Evolutionary conservation across 31 red algal genomes (phyloP), one percentile per base, ranked within the genome.

Genomic region (Porphyra umbilicalis): DNA sequence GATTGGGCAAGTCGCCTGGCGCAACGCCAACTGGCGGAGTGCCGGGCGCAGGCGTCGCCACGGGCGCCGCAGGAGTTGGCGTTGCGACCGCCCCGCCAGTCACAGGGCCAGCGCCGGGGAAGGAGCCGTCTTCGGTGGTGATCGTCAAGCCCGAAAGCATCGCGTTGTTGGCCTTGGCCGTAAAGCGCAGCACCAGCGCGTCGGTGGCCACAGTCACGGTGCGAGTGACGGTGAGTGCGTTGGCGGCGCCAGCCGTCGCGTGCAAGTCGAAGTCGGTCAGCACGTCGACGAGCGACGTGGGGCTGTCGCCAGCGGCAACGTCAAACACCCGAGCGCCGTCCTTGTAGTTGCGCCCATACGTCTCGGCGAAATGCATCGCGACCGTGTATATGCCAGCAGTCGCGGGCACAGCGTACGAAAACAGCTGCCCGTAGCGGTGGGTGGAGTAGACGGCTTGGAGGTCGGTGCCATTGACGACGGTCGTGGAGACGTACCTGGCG

Each of bases 81-180:
- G 83, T 79, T 33, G 85, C 82, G 39, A 92, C 79, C 75, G 85
- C 88, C 35, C 76, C 90, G 29, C 85, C 85, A 10, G 88, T 92
- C 85, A 87, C 77, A 14, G 83, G 33, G 15, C 75, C 46, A 0
- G 35, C 40, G 71, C 44, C 6, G 6, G 32, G 75, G 40, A 85
- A 85, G 16, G 79, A 57, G 7, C 83, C 34, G 79, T 86, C 89
- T 46, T 35, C n/a, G 32, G 90, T 84, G 32, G 78, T 33, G 33
- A 93, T 80, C 9, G 82, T 46, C 16, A 93, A 79, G 2, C 76
- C 90, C 79, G 86, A 88, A 33, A 93, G 31, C 85, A 93, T 88
- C 7, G 90, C 90, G 75, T 93, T 88, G 33, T 88, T 4, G 25
- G 57, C 33, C 42, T 44, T 75, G 6, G 40, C 71, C 38, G 9